These are phyloP conservation scores for Venturia asperata DNA, from an alignment of 2,329 filamentous ascomycete genomes.

Conservation along the genomic window DNA sequence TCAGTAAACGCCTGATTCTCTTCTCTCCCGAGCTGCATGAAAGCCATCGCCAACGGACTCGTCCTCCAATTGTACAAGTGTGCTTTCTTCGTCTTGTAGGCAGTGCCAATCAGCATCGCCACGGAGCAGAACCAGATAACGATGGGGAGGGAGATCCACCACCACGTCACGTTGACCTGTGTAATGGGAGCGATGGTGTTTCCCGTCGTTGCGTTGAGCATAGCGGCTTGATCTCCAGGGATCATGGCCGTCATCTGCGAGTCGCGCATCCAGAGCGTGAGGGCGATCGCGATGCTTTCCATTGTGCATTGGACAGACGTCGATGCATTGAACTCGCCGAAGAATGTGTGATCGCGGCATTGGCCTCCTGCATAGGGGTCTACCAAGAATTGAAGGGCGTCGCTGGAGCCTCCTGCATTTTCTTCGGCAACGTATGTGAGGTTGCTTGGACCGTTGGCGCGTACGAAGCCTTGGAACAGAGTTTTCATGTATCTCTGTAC, in stretches of 20 bases:
- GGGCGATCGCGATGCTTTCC: not conserved
- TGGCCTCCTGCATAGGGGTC: not conserved
- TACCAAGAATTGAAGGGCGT: not conserved
- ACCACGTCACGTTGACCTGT: slow-evolving; percentile 12
- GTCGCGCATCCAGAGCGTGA: slow-evolving; percentile 6
- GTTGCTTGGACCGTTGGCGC: not conserved
- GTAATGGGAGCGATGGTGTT: slow-evolving; percentile 6
- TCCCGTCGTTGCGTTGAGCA: not conserved
- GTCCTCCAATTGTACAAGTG: slow-evolving; percentile 18
- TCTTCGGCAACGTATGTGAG: not conserved
- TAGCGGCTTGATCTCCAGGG: not conserved
- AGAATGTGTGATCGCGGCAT: not conserved
- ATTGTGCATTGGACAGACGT: slow-evolving; percentile 2
- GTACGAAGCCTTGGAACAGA: slow-evolving; percentile 3
- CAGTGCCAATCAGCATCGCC: slow-evolving; percentile 17
- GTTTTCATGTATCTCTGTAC: slow-evolving; percentile 2
- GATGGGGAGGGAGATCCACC: slow-evolving; percentile 15
- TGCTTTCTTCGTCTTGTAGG: slow-evolving; percentile 15
- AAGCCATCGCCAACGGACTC: slow-evolving; percentile 20
- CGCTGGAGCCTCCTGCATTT: not conserved
- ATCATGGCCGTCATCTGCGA: not conserved
- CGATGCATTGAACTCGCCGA: slow-evolving; percentile 5
- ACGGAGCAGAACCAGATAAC: slow-evolving; percentile 13
- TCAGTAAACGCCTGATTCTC: not conserved
- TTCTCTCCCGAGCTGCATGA: slow-evolving; percentile 13